Percentiles rank a stretch among this genome's conserved stretches.
phyloP scores from a whole-genome alignment of 129 eudicot species.

The Saposhnikovia divaricata region DNA sequence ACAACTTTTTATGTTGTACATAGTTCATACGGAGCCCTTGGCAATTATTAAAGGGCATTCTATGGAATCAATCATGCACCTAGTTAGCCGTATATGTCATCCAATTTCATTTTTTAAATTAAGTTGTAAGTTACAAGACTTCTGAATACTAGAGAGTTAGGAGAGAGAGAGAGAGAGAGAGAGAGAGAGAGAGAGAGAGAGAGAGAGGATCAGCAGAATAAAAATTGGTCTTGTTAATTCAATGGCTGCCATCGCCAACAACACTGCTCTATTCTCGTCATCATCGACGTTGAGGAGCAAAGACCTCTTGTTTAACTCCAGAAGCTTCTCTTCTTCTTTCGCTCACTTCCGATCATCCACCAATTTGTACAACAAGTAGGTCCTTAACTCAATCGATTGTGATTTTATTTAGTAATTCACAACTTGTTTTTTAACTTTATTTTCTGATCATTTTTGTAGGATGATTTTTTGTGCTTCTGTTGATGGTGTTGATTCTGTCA shows the following conservation, averaged over 20 bases:
- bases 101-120: too few relatives aligned
- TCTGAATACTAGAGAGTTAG: too few relatives aligned
- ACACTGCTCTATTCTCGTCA: background rate
- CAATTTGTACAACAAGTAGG: background rate
- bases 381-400: background rate
- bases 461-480: background rate
- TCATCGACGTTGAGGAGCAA: background rate
- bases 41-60: too few relatives aligned
- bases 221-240: too few relatives aligned
- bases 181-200: too few relatives aligned
- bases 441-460: background rate
- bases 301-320: background rate
- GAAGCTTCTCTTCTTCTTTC: background rate
- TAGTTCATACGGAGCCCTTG: too few relatives aligned
- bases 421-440: background rate
- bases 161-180: too few relatives aligned
- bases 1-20: too few relatives aligned
- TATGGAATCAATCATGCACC: too few relatives aligned
- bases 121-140: too few relatives aligned
- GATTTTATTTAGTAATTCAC: background rate
- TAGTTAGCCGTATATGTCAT: too few relatives aligned
- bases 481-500: constrained; percentile 4
- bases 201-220: too few relatives aligned
- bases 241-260: constrained; percentile 1
- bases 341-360: background rate